A percentile compares a stretch with the other conserved stretches of the same genome.
Evolutionary conservation across 1,284 basidiomycete genomes (phyloP).

Genomic region (Sporisorium sorghi): DNA sequence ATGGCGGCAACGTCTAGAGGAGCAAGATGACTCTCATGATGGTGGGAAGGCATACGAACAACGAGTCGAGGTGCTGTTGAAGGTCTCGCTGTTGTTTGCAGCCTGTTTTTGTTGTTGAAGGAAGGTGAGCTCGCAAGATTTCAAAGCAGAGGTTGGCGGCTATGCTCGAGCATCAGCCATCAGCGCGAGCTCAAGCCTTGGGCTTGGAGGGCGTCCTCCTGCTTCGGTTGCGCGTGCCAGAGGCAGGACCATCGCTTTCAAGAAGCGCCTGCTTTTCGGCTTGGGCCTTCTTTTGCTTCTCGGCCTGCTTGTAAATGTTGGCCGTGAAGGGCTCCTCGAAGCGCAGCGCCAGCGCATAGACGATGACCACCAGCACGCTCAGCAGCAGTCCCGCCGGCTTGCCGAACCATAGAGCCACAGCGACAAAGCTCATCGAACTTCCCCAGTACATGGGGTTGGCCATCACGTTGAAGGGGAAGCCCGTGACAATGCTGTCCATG

Average conservation of each 20-base stretch:
- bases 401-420: slow-evolving; percentile 66
- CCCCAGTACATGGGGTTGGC: slow-evolving; percentile 88
- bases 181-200: slow-evolving; percentile 6
- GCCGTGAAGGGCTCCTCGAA: slow-evolving; percentile 67
- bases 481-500: slow-evolving; percentile 81
- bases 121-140: background rate
- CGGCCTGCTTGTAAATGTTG: slow-evolving; percentile 66
- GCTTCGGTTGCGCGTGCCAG: slow-evolving; percentile 49
- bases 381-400: slow-evolving; percentile 67
- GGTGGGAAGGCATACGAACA: slow-evolving; percentile 3
- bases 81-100: slow-evolving; percentile 23
- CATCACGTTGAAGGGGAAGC: slow-evolving; percentile 95
- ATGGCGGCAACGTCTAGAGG: background rate
- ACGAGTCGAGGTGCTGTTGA: slow-evolving; percentile 41
- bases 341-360: slow-evolving; percentile 62
- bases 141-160: background rate
- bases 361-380: slow-evolving; percentile 62
- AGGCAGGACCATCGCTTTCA: slow-evolving; percentile 46
- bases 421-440: slow-evolving; percentile 66
- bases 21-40: background rate
- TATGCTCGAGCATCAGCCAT: background rate
- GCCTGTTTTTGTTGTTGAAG: slow-evolving; percentile 16
- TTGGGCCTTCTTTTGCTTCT: slow-evolving; percentile 50
- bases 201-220: slow-evolving; percentile 45
- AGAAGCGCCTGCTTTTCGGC: slow-evolving; percentile 35